Percentiles rank a stretch among this genome's conserved stretches.
Conservation (phyloP, 2,329 filamentous ascomycete genomes). For the Dothiorella sarmentorum region DNA sequence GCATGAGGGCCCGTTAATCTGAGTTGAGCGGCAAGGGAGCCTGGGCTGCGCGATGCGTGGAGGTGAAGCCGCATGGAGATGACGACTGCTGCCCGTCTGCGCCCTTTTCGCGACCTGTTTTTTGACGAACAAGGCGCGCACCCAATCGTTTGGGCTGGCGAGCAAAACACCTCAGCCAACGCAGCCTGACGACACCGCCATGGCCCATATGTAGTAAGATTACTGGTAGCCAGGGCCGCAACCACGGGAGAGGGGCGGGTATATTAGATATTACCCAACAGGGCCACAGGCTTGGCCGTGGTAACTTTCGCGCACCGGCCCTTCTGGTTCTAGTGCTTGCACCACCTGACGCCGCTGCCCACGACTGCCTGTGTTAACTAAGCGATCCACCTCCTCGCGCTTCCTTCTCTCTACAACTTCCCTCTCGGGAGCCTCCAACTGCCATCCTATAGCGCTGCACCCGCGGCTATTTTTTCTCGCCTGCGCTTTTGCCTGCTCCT, state of each 20-base stretch:
- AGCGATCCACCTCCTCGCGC: constrained; percentile 14
- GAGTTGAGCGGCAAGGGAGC: neutral
- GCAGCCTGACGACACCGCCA: constrained; percentile 14
- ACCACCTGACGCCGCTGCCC: constrained; percentile 11
- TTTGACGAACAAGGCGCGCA: constrained; percentile 5
- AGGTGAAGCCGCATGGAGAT: neutral
- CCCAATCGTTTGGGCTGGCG: neutral
- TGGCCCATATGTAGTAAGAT: neutral
- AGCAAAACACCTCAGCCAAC: constrained; percentile 1
- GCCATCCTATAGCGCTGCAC: neutral
- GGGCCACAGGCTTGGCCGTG: constrained; percentile 8
- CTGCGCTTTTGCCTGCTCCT: neutral
- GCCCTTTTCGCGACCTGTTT: constrained; percentile 5
- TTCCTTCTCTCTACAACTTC: constrained; percentile 9
- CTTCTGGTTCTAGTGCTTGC: constrained; percentile 13
- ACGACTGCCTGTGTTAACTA: constrained; percentile 6
- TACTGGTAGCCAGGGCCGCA: constrained; percentile 3
- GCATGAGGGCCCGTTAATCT: neutral
- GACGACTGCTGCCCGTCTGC: neutral
- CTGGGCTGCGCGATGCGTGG: neutral
- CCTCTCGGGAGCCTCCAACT: neutral
- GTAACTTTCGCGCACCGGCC: constrained; percentile 4
- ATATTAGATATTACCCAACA: constrained; percentile 7
- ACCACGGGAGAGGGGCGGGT: constrained; percentile 1
- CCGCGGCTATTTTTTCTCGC: neutral